Conservation (phyloP, 805 yeast species). For the Wickerhamomyces ciferrii region DNA sequence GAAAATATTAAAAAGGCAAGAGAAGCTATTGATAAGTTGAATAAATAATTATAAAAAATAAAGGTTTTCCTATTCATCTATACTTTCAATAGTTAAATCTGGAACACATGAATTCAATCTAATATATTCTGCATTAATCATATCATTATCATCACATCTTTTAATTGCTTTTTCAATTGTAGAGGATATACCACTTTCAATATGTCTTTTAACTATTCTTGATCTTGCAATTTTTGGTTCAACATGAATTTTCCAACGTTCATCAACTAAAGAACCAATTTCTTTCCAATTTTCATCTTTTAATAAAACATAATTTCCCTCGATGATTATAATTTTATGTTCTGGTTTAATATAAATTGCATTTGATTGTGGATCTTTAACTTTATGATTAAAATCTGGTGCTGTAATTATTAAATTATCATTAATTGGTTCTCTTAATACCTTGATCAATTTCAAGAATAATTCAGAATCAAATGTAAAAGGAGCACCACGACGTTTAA, state of each 20-base stretch:
- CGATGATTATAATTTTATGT: conserved; percentile 12
- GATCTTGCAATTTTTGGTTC: conserved; percentile 2
- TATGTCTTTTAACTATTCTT: conserved; percentile 7
- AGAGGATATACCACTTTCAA: conserved; percentile 3
- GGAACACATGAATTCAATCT: conserved; percentile 5
- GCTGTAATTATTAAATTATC: not conserved
- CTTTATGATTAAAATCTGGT: conserved; percentile 13
- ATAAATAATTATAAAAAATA: conserved; percentile 9
- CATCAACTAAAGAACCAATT: conserved; percentile 6
- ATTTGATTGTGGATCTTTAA: conserved; percentile 12
- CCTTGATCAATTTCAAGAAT: not conserved
- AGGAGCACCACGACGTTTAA: conserved; percentile 4
- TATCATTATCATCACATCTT: conserved; percentile 5
- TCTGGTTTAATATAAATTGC: conserved; percentile 5
- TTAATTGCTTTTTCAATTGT: conserved; percentile 3
- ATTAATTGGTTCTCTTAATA: not conserved
- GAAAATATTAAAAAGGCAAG: conserved; percentile 27
- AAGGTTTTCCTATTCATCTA: conserved; percentile 2
- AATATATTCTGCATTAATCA: conserved; percentile 7
- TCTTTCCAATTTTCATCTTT: conserved; percentile 13
- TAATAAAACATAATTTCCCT: conserved; percentile 13
- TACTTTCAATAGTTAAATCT: conserved; percentile 3
- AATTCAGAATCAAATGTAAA: conserved; percentile 1
- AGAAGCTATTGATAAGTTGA: conserved; percentile 25
- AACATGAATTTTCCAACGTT: conserved; percentile 8